These are phyloP conservation scores for Tetrastigma voinierianum DNA, from an alignment of 164 flowering plant genomes.

Conservation along the genomic window DNA sequence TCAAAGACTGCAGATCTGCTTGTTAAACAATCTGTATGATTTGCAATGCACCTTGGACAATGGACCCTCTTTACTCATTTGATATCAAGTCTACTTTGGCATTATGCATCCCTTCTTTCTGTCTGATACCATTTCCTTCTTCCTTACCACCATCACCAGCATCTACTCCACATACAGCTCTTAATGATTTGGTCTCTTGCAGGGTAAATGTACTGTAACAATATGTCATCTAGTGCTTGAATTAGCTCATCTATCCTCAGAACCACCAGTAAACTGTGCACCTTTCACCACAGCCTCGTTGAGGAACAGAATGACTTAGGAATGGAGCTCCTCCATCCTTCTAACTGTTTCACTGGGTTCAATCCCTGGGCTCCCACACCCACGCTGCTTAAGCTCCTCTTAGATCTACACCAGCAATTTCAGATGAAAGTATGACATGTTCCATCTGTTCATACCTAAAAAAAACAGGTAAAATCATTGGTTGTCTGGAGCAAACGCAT, in stretches of 20 bases:
- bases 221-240: conserved; percentile 83
- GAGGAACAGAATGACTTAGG: conserved; percentile 84
- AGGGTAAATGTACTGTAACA: conserved; percentile 82
- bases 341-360: conserved; percentile 98
- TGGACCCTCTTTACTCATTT: conserved; percentile 98
- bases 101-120: conserved; percentile 58
- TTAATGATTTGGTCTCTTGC: conserved; percentile 84
- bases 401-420: conserved; percentile 79
- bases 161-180: conserved; percentile 89
- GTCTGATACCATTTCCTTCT: conserved; percentile 69
- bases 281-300: conserved; percentile 97
- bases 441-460: conserved; percentile 96
- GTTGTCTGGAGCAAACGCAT: background rate
- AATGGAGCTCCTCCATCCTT: conserved; percentile 98
- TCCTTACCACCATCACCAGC: conserved; percentile 40
- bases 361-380: conserved; percentile 94
- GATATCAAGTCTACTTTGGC: conserved; percentile 61
- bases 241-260: conserved; percentile 96
- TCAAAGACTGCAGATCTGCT: conserved; percentile 98
- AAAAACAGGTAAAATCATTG: conserved; percentile 9
- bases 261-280: conserved; percentile 98
- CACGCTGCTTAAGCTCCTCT: conserved; percentile 94
- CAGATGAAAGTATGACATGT: conserved; percentile 89
- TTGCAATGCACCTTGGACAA: conserved; percentile 99
- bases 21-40: conserved; percentile 88